Percentiles rank a stretch among this genome's conserved stretches.
phyloP scores from a whole-genome alignment of 176 grass and related monocot genomes.

The Carex littledalei region DNA sequence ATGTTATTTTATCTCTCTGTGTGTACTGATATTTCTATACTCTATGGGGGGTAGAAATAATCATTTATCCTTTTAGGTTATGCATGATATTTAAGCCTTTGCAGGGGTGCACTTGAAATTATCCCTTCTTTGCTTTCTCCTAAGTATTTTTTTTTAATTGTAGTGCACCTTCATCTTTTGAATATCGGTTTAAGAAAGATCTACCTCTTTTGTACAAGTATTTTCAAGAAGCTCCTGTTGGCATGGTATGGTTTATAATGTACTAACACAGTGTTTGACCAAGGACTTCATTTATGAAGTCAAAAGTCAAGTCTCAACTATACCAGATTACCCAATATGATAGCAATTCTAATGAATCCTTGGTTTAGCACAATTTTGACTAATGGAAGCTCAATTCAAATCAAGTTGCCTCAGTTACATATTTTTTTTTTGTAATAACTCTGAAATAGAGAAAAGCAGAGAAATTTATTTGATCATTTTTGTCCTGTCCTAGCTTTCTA shows the following conservation, averaged over 20 bases:
- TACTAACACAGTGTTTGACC: background rate
- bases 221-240: constrained; percentile 65
- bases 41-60: background rate
- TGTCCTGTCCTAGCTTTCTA: background rate
- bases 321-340: background rate
- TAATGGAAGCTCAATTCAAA: background rate
- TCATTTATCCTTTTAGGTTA: background rate
- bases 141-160: constrained; percentile 27
- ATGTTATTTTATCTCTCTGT: background rate
- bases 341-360: background rate
- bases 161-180: constrained; percentile 82
- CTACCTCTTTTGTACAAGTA: constrained; percentile 73
- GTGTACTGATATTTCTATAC: background rate
- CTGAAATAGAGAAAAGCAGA: background rate
- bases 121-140: background rate
- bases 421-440: background rate
- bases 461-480: background rate
- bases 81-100: background rate
- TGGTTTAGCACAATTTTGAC: background rate
- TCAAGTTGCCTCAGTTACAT: background rate
- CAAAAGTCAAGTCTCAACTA: background rate
- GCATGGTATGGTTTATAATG: constrained; percentile 42
- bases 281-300: background rate
- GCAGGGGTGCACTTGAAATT: background rate
- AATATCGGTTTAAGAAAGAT: constrained; percentile 52